A percentile compares a stretch with the other conserved stretches of the same genome.
Evolutionary conservation across 2,329 filamentous ascomycete genomes (phyloP).

Genomic region (Fusarium sp.): DNA sequence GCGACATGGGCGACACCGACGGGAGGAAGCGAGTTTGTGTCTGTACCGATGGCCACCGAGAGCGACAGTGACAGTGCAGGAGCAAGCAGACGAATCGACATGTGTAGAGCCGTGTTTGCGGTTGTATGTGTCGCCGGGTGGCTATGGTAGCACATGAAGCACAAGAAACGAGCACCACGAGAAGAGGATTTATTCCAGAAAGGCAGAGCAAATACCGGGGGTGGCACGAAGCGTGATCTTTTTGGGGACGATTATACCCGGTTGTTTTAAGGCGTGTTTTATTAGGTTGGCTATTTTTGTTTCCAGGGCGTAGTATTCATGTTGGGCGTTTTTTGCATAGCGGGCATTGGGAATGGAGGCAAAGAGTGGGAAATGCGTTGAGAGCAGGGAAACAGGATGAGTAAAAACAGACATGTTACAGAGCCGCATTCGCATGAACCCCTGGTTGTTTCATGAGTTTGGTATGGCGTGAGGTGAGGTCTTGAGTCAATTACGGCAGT

Average conservation of each 20-base stretch:
- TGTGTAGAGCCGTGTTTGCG: slow-evolving; percentile 5
- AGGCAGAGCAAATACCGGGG: background rate
- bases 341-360: slow-evolving; percentile 20
- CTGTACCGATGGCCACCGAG: slow-evolving; percentile 31
- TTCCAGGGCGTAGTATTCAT: background rate
- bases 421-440: background rate
- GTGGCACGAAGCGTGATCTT: background rate
- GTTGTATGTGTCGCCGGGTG: slow-evolving; percentile 8
- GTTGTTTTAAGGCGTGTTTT: background rate
- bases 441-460: background rate
- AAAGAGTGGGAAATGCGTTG: slow-evolving; percentile 9
- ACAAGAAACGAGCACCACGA: slow-evolving; percentile 11
- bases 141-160: slow-evolving; percentile 5
- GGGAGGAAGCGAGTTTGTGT: slow-evolving; percentile 24
- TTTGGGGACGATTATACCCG: slow-evolving; percentile 2
- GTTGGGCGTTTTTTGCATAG: background rate
- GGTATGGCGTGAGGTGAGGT: background rate
- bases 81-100: background rate
- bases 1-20: slow-evolving; percentile 37
- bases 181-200: background rate
- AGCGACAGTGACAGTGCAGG: slow-evolving; percentile 23
- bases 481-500: background rate
- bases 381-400: background rate
- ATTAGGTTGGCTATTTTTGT: background rate
- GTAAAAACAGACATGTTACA: background rate